phyloP scores from a whole-genome alignment of 2,329 filamentous ascomycete genomes.

The Pyrenochaeta sp. region DNA sequence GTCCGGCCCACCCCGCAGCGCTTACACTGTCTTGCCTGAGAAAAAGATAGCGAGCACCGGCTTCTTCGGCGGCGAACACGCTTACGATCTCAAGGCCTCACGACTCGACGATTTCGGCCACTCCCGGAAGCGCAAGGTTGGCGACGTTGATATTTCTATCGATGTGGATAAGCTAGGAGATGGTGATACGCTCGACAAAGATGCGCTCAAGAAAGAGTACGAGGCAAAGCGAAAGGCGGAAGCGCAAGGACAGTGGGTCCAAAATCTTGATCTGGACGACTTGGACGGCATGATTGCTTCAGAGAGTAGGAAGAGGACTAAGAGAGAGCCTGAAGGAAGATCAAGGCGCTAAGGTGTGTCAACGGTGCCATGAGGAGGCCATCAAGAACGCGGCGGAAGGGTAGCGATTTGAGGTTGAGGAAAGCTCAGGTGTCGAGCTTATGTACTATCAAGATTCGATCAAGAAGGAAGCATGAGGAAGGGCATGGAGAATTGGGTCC shows the following conservation, averaged over 20 bases:
- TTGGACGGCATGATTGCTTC: slow-evolving; percentile 94
- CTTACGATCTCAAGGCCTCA: slow-evolving; percentile 80
- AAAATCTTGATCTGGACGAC: slow-evolving; percentile 85
- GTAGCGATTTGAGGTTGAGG: no score
- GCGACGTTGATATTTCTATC: slow-evolving; percentile 91
- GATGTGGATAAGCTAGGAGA: slow-evolving; percentile 81
- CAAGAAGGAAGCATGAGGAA: slow-evolving; percentile 21
- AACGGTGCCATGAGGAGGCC: no score
- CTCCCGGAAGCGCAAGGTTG: slow-evolving; percentile 86
- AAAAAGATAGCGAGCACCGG: slow-evolving; percentile 84
- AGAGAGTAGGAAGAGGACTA: slow-evolving; percentile 88
- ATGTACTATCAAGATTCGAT: background rate
- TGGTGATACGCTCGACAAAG: slow-evolving; percentile 81
- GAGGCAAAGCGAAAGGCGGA: slow-evolving; percentile 73
- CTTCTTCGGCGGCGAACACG: slow-evolving; percentile 95
- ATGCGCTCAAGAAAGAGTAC: slow-evolving; percentile 80
- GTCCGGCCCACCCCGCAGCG: slow-evolving; percentile 71
- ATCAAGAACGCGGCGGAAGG: no score
- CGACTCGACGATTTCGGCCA: slow-evolving; percentile 73
- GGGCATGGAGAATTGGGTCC: no score
- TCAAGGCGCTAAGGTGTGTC: slow-evolving; percentile 67
- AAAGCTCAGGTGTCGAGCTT: no score
- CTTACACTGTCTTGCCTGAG: slow-evolving; percentile 90
- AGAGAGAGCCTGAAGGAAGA: slow-evolving; percentile 81
- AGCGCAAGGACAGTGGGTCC: slow-evolving; percentile 67